These are phyloP conservation scores for Phytophthora rubi DNA, from an alignment of 352 stramenopile species.

Conservation along the genomic window DNA sequence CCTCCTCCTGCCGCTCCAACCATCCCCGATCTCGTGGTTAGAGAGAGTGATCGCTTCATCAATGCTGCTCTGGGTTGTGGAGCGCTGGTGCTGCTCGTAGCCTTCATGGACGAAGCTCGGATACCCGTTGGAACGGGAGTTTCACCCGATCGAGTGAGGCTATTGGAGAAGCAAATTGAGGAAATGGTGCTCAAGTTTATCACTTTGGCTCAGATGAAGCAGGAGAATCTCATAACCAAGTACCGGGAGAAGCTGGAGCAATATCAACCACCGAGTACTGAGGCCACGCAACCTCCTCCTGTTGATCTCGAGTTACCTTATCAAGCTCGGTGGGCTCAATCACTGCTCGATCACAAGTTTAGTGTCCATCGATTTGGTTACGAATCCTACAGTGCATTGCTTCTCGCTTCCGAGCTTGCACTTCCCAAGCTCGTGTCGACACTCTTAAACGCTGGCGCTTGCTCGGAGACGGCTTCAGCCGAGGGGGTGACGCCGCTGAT, in stretches of 20 bases:
- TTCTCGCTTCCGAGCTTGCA: conserved; percentile 61
- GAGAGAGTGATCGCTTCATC: conserved; percentile 49
- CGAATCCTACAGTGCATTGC: conserved; percentile 46
- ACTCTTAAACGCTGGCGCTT: conserved; percentile 56
- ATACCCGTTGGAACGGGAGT: conserved; percentile 4
- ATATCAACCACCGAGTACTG: not conserved
- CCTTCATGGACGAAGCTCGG: conserved; percentile 49
- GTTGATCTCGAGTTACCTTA: conserved; percentile 32
- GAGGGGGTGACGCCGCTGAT: conserved; percentile 62
- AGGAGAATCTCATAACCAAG: conserved; percentile 13
- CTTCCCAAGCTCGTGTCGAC: conserved; percentile 36
- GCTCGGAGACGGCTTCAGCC: conserved; percentile 31
- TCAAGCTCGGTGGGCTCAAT: conserved; percentile 44
- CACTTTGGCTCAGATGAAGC: conserved; percentile 29
- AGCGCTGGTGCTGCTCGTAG: conserved; percentile 47
- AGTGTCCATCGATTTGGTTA: conserved; percentile 61
- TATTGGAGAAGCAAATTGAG: conserved; percentile 32
- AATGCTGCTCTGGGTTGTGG: conserved; percentile 47
- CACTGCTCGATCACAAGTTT: conserved; percentile 52
- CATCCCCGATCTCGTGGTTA: conserved; percentile 25
- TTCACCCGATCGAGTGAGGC: conserved; percentile 6
- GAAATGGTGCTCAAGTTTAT: conserved; percentile 43
- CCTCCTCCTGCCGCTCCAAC: not conserved
- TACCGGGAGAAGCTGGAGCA: conserved; percentile 22
- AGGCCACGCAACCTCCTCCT: not conserved